Percentiles rank a stretch among this genome's conserved stretches.
phyloP scores from a whole-genome alignment of 2,329 filamentous ascomycete genomes.

The Dryadomyces quercivorus region DNA sequence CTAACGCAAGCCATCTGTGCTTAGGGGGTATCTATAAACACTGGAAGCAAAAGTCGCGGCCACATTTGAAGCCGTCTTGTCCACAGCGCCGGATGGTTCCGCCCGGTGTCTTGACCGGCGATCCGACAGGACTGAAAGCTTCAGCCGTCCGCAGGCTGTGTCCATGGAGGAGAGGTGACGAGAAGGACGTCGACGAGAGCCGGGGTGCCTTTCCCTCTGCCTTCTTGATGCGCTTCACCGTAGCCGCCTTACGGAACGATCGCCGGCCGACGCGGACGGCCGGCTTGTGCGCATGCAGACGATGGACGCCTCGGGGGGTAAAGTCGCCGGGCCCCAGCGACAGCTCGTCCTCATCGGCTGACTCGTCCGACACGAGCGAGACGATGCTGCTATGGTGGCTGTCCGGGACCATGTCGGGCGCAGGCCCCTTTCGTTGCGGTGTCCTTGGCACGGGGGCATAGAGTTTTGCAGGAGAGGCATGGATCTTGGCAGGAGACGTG shows the following conservation, averaged over 20 bases:
- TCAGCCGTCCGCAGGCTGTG: neutral
- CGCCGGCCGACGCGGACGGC: neutral
- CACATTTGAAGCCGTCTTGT: slow-evolving; percentile 41
- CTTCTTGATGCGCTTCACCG: neutral
- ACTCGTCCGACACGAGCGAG: slow-evolving; percentile 27
- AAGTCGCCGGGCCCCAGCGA: slow-evolving; percentile 20
- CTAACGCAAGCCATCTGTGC: neutral
- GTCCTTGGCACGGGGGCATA: neutral
- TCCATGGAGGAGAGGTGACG: slow-evolving; percentile 5
- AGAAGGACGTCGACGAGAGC: neutral
- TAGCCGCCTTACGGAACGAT: neutral
- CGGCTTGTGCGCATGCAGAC: neutral
- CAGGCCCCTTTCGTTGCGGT: neutral
- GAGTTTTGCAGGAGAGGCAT: no score
- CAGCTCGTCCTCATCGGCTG: slow-evolving; percentile 24
- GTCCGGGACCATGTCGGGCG: neutral
- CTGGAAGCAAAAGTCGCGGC: slow-evolving; percentile 46
- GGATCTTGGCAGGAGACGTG: neutral
- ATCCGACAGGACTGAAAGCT: slow-evolving; percentile 12
- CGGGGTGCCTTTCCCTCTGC: neutral
- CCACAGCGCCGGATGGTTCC: slow-evolving; percentile 41
- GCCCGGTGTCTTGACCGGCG: slow-evolving; percentile 32
- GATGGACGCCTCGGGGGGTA: slow-evolving; percentile 10
- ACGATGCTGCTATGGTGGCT: slow-evolving; percentile 22
- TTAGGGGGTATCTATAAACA: slow-evolving; percentile 27